Evolutionary conservation across 495 filamentous ascomycete genomes (phyloP).

Genomic region (Lineolata rhizophorae): DNA sequence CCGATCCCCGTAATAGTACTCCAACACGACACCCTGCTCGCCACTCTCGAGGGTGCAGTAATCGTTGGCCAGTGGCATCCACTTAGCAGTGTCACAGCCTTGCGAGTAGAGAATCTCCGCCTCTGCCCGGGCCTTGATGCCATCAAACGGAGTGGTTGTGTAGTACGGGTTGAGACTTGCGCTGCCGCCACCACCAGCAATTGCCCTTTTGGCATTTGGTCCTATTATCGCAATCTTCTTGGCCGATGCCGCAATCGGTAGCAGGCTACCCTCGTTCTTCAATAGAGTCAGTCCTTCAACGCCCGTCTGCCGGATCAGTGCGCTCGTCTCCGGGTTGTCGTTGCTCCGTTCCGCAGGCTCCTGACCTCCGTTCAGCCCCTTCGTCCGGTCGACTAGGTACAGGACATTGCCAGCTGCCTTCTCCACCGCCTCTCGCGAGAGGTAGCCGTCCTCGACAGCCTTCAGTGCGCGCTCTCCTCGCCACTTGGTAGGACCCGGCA

Average conservation of each 20-base stretch:
- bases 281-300: conserved; percentile 16
- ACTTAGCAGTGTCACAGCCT: conserved; percentile 42
- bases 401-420: conserved; percentile 15
- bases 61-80: conserved; percentile 37
- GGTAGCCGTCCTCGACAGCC: conserved; percentile 8
- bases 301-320: conserved; percentile 10
- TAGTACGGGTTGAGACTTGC: conserved; percentile 66
- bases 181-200: conserved; percentile 63
- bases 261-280: conserved; percentile 15
- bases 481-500: conserved; percentile 11
- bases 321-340: conserved; percentile 8
- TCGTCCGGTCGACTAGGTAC: conserved; percentile 11
- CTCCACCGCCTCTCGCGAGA: conserved; percentile 10
- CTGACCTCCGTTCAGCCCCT: conserved; percentile 7
- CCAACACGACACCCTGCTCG: conserved; percentile 34
- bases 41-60: conserved; percentile 33
- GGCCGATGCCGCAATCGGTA: conserved; percentile 11
- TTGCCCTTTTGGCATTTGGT: conserved; percentile 55
- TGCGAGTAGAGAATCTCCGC: conserved; percentile 24
- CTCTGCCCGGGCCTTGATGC: conserved; percentile 29
- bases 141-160: conserved; percentile 44
- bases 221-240: conserved; percentile 54
- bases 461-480: conserved; percentile 7
- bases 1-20: conserved; percentile 40
- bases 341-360: conserved; percentile 9